These are phyloP conservation scores for Diaporthe citrichinensis DNA, from an alignment of 2,329 filamentous ascomycete genomes.

Conservation along the genomic window DNA sequence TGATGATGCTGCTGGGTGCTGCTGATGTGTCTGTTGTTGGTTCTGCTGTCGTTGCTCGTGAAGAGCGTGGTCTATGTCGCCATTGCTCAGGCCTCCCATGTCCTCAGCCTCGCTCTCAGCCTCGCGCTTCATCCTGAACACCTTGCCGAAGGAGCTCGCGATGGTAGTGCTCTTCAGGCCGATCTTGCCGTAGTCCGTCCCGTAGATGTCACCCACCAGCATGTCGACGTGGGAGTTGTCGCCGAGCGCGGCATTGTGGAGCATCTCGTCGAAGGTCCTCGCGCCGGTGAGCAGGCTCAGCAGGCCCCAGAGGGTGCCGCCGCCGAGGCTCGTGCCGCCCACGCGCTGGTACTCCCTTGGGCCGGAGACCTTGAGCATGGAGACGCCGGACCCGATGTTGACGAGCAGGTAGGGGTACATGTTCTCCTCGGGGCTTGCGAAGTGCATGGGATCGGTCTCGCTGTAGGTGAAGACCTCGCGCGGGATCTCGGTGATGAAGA, in stretches of 20 bases:
- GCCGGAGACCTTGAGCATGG: slow-evolving; percentile 96
- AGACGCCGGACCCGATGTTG: slow-evolving; percentile 97
- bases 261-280: slow-evolving; percentile 97
- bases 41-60: slow-evolving; percentile 42
- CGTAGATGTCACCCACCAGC: slow-evolving; percentile 98
- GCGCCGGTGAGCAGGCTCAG: slow-evolving; percentile 94
- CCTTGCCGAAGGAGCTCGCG: slow-evolving; percentile 95
- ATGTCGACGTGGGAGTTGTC: slow-evolving; percentile 96
- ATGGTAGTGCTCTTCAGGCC: slow-evolving; percentile 96
- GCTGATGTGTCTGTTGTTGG: slow-evolving; percentile 39
- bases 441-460: slow-evolving; percentile 91
- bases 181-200: slow-evolving; percentile 95
- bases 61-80: slow-evolving; percentile 57
- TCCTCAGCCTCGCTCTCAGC: slow-evolving; percentile 86
- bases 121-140: slow-evolving; percentile 91
- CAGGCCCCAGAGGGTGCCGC: slow-evolving; percentile 97
- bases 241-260: slow-evolving; percentile 88
- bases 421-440: slow-evolving; percentile 80
- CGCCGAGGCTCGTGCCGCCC: slow-evolving; percentile 93
- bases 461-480: slow-evolving; percentile 98
- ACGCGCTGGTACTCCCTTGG: slow-evolving; percentile 90
- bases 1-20: slow-evolving; percentile 37
- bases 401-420: slow-evolving; percentile 98
- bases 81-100: slow-evolving; percentile 69
- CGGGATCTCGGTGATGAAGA: slow-evolving; percentile 98